Evolutionary conservation across 345 rosid genomes (phyloP).

Genomic region (Rhodamnia rubescens): DNA sequence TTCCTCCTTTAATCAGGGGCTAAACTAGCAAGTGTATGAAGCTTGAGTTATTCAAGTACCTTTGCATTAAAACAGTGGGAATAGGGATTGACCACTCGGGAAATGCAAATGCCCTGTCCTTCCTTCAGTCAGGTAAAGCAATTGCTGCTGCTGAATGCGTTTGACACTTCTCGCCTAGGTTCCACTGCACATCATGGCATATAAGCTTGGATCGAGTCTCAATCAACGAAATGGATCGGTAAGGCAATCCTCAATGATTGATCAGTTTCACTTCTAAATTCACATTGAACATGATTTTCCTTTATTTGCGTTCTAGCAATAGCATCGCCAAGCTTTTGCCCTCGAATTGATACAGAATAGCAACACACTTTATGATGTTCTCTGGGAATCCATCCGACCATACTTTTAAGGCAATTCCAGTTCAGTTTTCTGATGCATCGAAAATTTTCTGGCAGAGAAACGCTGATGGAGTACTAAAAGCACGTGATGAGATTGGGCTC

Average conservation of each 20-base stretch:
- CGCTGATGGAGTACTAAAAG: too few relatives aligned
- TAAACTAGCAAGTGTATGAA: neutral
- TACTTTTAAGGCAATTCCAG: too few relatives aligned
- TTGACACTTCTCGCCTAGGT: neutral
- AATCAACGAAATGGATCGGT: neutral
- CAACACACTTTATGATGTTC: too few relatives aligned
- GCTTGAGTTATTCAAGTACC: fast-evolving
- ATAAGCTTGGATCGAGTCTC: neutral
- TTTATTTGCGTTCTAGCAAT: too few relatives aligned
- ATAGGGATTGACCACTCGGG: neutral
- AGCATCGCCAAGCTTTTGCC: too few relatives aligned
- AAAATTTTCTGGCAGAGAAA: too few relatives aligned
- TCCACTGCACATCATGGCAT: neutral
- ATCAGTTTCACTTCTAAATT: neutral
- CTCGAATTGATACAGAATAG: too few relatives aligned
- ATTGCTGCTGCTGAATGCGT: neutral
- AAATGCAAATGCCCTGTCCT: neutral
- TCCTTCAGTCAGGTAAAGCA: neutral
- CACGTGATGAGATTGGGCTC: too few relatives aligned
- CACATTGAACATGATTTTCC: too few relatives aligned
- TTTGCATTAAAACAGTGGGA: neutral
- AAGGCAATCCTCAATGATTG: neutral
- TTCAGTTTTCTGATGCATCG: too few relatives aligned
- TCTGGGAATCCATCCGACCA: too few relatives aligned
- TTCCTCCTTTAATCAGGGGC: neutral